Base-by-base conservation (phyloP, 2,329 filamentous ascomycete species). In the Trichoderma guizhouense region DNA sequence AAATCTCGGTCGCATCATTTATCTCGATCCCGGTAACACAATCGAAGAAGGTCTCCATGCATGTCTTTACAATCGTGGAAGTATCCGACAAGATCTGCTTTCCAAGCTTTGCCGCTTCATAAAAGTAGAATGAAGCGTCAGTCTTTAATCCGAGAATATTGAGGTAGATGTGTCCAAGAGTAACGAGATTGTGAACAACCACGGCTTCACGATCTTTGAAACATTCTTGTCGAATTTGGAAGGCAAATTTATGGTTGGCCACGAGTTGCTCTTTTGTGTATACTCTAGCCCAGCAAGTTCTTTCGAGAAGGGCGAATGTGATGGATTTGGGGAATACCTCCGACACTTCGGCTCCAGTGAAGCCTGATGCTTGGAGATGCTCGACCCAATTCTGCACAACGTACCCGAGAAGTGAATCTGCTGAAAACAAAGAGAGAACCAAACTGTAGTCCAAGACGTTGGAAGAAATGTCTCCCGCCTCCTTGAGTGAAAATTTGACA, bases 321-420 rank as follows among this genome's bases (percentile, higher is more conserved):
- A 32, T 32, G 1, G 62, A 65, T 5, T n/a, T 21, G 18, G 62
- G 39, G 28, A 65, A 65, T 14, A 32, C 39, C 12, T 51, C 14
- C 18, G 11, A 5, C 6, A 65, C 18, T 79, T 77, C 76, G 0
- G 74, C 51, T 3, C 73, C 75, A n/a, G 78, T 73, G 1, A 81
- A 75, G 0, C 80, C 79, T 0, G 82, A 81, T 4, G 75, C 73
- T 7, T 77, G 77, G 73, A 83, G 80, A 73, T 83, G 82, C 1
- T 75, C 51, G 24, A 80, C 73, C 82, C 82, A 83, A 73, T 81
- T 77, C 5, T 74, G 73, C 70, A 83, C 77, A 55, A 80, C 78
- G 62, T 83, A 83, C 9, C 77, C 74, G 11, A 83, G 75, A 7
- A 83, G 75, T 3, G 74, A 74, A 55, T 82, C 76, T 5, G 75